Evolutionary conservation across 1,284 basidiomycete genomes (phyloP), one percentile per base, ranked within the genome.

Genomic region (Naganishia liquefaciens): DNA sequence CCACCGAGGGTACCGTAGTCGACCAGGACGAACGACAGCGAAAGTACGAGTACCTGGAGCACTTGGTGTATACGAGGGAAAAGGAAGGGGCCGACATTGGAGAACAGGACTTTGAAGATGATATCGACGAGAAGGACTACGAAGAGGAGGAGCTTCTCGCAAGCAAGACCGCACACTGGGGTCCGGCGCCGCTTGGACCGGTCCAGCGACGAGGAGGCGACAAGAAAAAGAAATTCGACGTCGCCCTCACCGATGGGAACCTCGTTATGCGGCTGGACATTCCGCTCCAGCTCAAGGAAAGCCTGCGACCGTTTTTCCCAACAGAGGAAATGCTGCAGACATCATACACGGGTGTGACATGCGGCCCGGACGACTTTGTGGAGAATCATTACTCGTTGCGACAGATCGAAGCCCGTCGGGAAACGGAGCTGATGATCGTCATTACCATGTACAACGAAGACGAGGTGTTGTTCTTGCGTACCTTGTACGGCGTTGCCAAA

Each of bases 401-500:
- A 49, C 94, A 97, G 73, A 90, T 89, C 71, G 83, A 89, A 71
- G 86, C 82, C 71, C 85, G 86, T 43, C 83, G 94, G 47, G 85
- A 88, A 68, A 99, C 93, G 1, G 96, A 99, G 74, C 77, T 99
- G 53, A 91, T 96, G 80, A 89, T 96, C 77, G 90, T 91, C 68
- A 90, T 98, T 74, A 98, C 95, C 23, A 93, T 98, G 92, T 96
- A 90, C 77, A 95, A 94, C 70, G 96, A 98, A 80, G 88, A 98
- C 75, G 95, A 98, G 71, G 81, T 91, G 27, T 81, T 98, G 13
- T 95, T 99, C 77, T 93, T 92, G 75, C 84, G 95, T 52, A 99
- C 96, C 1, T 79, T 99, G 71, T 92, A 97, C 77, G 95, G 94
- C 4, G 91, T 99, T 15, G 98, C 98, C 93, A 83, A 81, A 68